phyloP scores from a whole-genome alignment of 148 eudicot species.

The Vaccinium darrowii region DNA sequence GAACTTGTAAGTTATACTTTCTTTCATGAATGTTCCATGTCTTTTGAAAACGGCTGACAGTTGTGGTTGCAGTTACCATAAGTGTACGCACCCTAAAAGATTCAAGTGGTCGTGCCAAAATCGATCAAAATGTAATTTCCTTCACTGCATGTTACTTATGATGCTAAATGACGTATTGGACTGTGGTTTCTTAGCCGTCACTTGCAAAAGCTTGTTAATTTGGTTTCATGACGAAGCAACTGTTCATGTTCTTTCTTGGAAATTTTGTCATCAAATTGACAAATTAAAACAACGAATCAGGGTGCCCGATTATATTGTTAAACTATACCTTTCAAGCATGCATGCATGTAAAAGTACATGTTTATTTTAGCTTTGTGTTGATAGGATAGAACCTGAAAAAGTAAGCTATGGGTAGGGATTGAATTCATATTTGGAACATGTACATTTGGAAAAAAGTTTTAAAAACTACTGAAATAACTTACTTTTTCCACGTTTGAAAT shows the following conservation, averaged over 20 bases:
- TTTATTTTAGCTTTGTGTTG: neutral
- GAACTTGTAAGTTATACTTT: conserved; percentile 52
- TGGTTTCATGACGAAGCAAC: neutral
- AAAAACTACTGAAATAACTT: neutral
- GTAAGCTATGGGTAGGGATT: neutral
- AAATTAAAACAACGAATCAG: too few relatives aligned
- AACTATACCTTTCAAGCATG: neutral
- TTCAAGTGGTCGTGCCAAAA: neutral
- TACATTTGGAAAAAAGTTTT: neutral
- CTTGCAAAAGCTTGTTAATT: neutral
- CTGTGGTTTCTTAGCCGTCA: neutral
- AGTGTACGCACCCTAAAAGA: neutral
- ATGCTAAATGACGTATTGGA: neutral
- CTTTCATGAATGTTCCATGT: conserved; percentile 3
- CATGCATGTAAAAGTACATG: neutral
- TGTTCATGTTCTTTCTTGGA: neutral
- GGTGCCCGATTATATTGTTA: neutral
- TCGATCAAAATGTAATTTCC: neutral
- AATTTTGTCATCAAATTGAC: neutral
- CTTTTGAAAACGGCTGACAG: too few relatives aligned
- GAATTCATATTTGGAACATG: neutral
- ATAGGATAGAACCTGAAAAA: neutral
- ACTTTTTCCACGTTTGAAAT: too few relatives aligned
- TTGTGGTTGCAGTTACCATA: too few relatives aligned
- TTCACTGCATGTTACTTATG: neutral